A percentile compares a stretch with the other conserved stretches of the same genome.
These are phyloP conservation scores for Cucurbita ficifolia DNA, from an alignment of 306 rosid genomes.

Conservation along the genomic window DNA sequence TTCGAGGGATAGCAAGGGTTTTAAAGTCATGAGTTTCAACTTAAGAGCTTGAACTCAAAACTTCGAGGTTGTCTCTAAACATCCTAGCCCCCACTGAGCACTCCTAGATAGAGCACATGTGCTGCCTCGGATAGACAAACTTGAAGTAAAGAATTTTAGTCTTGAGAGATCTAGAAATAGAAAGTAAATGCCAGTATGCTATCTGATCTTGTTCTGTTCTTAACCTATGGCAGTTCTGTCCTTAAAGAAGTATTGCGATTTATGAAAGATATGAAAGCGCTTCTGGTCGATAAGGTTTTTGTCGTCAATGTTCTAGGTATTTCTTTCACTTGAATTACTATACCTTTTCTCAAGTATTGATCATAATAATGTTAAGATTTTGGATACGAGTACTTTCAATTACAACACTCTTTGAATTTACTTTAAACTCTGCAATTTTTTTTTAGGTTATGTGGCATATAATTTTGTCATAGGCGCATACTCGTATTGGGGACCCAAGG, in stretches of 20 bases:
- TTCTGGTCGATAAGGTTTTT: conserved; percentile 50
- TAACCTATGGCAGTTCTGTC: background rate
- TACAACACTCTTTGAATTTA: background rate
- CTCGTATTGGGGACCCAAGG: conserved; percentile 93
- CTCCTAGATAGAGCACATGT: background rate
- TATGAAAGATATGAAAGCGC: conserved; percentile 48
- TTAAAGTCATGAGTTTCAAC: background rate
- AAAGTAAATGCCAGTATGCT: background rate
- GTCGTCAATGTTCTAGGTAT: conserved; percentile 63
- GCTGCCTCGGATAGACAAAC: background rate
- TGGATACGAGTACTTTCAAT: background rate
- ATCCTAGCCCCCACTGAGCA: background rate
- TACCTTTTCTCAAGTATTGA: background rate
- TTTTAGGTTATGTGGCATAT: conserved; percentile 57
- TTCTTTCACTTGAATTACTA: conserved; percentile 10
- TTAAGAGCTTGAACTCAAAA: background rate
- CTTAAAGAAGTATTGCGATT: conserved; percentile 25
- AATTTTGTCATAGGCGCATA: conserved; percentile 75
- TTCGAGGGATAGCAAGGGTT: background rate
- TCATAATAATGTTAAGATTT: background rate
- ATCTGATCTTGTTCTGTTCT: background rate
- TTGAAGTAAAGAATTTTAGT: background rate
- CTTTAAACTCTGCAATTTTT: background rate
- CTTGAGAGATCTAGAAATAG: background rate
- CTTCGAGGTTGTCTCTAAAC: background rate